Conservation (phyloP, 164 flowering plant genomes). For the Magnolia sinica region DNA sequence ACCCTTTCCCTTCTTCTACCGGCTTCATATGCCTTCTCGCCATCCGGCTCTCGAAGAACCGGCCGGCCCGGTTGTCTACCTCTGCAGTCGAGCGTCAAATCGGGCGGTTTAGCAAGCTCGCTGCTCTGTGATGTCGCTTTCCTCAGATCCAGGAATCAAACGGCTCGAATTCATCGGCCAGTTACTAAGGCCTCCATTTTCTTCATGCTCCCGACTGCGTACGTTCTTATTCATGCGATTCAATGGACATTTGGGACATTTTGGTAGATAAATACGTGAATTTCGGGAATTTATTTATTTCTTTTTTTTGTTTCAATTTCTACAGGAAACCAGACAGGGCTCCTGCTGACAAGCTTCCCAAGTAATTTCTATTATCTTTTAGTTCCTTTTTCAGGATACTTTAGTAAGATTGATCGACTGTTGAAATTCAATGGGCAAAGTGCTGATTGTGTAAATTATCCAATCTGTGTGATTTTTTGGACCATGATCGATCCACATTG, state of each 20-base stretch:
- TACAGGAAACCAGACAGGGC: conserved; percentile 49
- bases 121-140: background rate
- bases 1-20: background rate
- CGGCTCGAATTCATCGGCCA: background rate
- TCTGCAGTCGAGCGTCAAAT: background rate
- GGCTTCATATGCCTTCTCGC: background rate
- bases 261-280: background rate
- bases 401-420: background rate
- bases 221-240: background rate
- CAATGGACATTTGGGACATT: background rate
- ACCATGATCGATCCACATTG: background rate
- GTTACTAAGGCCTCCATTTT: background rate
- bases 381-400: background rate
- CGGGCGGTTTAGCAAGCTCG: background rate
- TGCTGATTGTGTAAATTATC: background rate
- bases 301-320: background rate
- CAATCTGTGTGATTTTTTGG: background rate
- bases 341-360: conserved; percentile 40
- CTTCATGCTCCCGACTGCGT: conserved; percentile 16
- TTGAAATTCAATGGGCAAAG: background rate
- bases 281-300: background rate
- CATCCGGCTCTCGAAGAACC: background rate
- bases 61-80: conserved; percentile 1
- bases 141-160: background rate
- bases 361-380: conserved; percentile 29